Evolutionary conservation across 1,284 basidiomycete species (phyloP).

Genomic region (Athelia sp.): DNA sequence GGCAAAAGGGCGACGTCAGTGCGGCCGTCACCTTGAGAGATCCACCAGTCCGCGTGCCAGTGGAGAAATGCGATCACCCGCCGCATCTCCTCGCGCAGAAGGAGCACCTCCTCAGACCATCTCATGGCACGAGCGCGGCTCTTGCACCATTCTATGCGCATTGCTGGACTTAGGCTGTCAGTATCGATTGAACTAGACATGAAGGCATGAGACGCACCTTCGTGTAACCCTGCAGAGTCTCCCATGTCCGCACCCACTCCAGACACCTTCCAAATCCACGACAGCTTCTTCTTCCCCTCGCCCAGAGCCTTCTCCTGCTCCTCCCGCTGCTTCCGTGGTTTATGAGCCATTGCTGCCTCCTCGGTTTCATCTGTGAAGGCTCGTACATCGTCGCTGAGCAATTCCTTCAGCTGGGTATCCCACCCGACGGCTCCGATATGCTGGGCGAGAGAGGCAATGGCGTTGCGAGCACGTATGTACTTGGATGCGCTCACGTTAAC

Average conservation of each 20-base stretch:
- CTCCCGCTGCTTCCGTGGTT: too few species aligned
- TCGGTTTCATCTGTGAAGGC: background rate
- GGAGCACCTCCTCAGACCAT: constrained; percentile 26
- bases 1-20: background rate
- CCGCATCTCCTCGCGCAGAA: constrained; percentile 29
- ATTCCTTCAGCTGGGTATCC: background rate
- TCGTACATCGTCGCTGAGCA: background rate
- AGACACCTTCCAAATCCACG: background rate
- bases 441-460: background rate
- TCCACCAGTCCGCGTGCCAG: background rate
- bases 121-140: constrained; percentile 21
- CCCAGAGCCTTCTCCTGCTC: too few species aligned
- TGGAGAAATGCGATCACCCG: constrained; percentile 2
- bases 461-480: background rate
- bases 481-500: constrained; percentile 1
- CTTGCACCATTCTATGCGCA: constrained; percentile 27
- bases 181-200: background rate
- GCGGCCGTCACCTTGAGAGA: background rate
- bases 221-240: background rate
- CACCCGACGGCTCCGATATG: background rate
- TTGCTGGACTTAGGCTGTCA: constrained; percentile 10
- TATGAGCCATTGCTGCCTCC: background rate
- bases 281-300: background rate
- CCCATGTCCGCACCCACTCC: background rate
- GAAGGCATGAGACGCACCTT: background rate